Conservation (phyloP, 306 rosid genomes). For the Arachis stenosperma region DNA sequence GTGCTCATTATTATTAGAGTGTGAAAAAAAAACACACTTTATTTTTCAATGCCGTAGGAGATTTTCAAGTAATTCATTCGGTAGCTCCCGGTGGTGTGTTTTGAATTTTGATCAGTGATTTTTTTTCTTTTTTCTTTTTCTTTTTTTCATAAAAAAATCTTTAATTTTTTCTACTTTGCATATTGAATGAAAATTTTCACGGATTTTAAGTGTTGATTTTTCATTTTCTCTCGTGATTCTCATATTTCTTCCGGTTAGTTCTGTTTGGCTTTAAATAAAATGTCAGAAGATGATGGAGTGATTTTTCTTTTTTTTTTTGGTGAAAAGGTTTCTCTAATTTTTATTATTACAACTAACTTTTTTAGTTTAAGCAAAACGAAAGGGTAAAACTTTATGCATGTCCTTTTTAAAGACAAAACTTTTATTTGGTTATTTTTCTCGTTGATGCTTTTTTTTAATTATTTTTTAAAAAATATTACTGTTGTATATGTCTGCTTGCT, state of each 20-base stretch:
- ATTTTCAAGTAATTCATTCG: too few species aligned
- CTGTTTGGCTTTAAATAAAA: constrained; percentile 7
- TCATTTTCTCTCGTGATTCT: background rate
- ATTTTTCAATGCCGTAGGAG: too few species aligned
- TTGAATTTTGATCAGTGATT: background rate
- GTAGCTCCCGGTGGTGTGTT: too few species aligned
- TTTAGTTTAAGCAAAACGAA: constrained; percentile 10
- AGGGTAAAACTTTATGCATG: constrained; percentile 28
- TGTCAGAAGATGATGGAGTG: constrained; percentile 8
- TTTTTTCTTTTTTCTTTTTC: background rate
- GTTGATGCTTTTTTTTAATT: background rate
- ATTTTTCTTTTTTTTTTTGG: background rate
- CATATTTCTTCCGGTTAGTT: background rate
- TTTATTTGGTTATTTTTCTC: background rate
- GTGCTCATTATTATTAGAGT: background rate
- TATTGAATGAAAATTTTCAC: background rate
- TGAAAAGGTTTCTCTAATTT: background rate
- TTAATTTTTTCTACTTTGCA: constrained; percentile 7
- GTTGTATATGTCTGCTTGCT: background rate
- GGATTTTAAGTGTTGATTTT: background rate
- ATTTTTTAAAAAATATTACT: background rate
- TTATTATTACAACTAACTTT: background rate
- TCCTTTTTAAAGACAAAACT: constrained; percentile 10
- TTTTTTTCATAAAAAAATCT: background rate
- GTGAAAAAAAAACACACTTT: background rate